Evolutionary conservation across 805 yeast species (phyloP), one percentile per base, ranked within the genome.

Genomic region (Hanseniaspora mollemarum): DNA sequence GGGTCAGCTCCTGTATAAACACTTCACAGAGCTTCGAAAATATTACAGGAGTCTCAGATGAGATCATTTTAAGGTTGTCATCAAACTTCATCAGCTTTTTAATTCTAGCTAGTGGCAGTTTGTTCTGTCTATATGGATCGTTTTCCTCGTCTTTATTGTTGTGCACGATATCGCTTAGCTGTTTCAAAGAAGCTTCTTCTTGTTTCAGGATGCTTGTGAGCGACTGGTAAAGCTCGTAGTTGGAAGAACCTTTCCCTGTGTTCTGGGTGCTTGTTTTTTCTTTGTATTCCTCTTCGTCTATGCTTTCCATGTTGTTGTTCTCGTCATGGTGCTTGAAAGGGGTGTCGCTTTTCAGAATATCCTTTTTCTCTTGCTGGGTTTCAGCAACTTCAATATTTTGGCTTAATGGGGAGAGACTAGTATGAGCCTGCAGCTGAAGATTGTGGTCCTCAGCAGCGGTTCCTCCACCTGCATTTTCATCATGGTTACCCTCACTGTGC

Each of bases 11-110:
- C 0, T 98, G 88, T 58, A 92, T 90, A 67, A 92, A 92, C 32
- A 92, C 81, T 63, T 92, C 99, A 67, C 98, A 92, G 1, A 97
- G 97, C 65, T 92, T 92, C 43, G 98, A 97, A 69, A 92, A 92
- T 54, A 92, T 67, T 31, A 92, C 87, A 1, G 99, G 98, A 0
- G 97, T 97, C 68, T 92, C 99, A 2, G 98, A 97, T 56, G 92
- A 80, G 52, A 92, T 92, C 99, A 92, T 92, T 56, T 87, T 77
- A 36, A 92, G 97, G 56, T 90, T 96, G 62, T 87, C 95, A 63
- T 90, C 97, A 0, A 96, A 88, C 64, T 90, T 90, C 97, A 90
- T 90, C 37, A 90, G 96, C 65, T 90, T 90, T 62, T 92, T 90
- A 59, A 92, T 92, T 58, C 99, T 75, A 4, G 98, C 98, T 51